Percentiles rank a stretch among this genome's conserved stretches.
These are phyloP conservation scores for Mycena rosella DNA, from an alignment of 768 basidiomycete genomes.

Conservation along the genomic window DNA sequence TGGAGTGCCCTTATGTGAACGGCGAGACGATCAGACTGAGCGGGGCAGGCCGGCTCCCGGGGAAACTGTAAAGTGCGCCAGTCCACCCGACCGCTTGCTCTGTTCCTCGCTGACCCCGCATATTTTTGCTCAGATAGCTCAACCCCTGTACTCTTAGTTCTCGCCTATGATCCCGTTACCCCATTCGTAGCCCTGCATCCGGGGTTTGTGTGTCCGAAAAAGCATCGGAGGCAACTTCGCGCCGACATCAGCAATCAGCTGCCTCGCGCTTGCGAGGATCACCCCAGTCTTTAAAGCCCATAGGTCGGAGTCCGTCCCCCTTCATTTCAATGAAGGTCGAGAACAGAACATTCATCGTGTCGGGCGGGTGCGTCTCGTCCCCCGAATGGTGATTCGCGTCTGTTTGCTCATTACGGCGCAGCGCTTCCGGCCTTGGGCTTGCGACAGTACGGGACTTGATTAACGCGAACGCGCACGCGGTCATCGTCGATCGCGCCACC, in stretches of 20 bases:
- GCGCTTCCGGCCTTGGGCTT: slow-evolving; percentile 54
- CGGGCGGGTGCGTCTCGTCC: slow-evolving; percentile 51
- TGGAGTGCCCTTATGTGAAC: slow-evolving; percentile 68
- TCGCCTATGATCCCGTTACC: slow-evolving; percentile 12
- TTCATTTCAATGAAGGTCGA: slow-evolving; percentile 46
- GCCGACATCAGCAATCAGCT: slow-evolving; percentile 37
- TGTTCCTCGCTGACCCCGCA: neutral
- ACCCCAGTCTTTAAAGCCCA: slow-evolving; percentile 24
- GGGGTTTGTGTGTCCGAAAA: slow-evolving; percentile 27
- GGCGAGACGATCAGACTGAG: slow-evolving; percentile 65
- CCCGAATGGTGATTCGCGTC: neutral
- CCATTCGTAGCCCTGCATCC: slow-evolving; percentile 20
- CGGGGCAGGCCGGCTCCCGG: slow-evolving; percentile 46
- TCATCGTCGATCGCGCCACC: slow-evolving; percentile 49
- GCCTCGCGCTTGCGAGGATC: slow-evolving; percentile 12
- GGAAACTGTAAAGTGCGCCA: slow-evolving; percentile 27
- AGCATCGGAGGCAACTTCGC: slow-evolving; percentile 24
- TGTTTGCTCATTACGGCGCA: slow-evolving; percentile 19
- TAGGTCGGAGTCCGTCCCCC: slow-evolving; percentile 8
- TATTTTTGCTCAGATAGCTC: slow-evolving; percentile 8
- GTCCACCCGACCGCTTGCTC: neutral
- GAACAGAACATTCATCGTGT: slow-evolving; percentile 52
- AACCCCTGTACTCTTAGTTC: slow-evolving; percentile 1
- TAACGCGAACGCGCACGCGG: slow-evolving; percentile 43
- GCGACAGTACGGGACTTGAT: slow-evolving; percentile 48